Conservation (phyloP, 2,329 filamentous ascomycete species). For the Diaporthe amygdali region DNA sequence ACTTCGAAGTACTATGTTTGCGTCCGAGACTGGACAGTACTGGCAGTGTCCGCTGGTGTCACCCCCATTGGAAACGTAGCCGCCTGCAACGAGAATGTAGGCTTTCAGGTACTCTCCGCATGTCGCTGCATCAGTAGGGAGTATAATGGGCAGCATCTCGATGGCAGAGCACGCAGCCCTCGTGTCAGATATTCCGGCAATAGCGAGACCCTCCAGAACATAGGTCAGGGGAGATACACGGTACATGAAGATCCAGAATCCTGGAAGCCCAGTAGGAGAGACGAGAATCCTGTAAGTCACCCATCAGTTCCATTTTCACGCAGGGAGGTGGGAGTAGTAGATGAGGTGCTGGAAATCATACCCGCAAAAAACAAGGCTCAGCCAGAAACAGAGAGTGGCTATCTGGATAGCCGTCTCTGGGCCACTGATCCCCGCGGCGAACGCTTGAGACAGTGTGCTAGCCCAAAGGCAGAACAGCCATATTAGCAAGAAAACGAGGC, state of each 20-base stretch:
- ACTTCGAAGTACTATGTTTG: not conserved
- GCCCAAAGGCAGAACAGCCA: constrained; percentile 68
- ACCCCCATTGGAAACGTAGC: constrained; percentile 55
- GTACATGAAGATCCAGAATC: constrained; percentile 88
- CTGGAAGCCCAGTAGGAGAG: constrained; percentile 63
- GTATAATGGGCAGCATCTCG: constrained; percentile 71
- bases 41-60: constrained; percentile 54
- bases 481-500: constrained; percentile 67
- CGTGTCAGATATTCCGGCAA: constrained; percentile 71
- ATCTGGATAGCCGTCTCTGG: not conserved
- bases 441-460: constrained; percentile 46
- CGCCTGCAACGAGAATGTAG: constrained; percentile 56
- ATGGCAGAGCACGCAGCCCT: constrained; percentile 69
- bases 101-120: constrained; percentile 59
- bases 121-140: constrained; percentile 58
- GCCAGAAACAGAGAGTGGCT: not conserved
- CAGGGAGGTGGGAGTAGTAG: too few species aligned
- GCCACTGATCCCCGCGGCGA: not conserved
- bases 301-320: constrained; percentile 55
- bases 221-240: constrained; percentile 84
- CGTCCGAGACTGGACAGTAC: constrained; percentile 35
- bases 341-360: too few species aligned
- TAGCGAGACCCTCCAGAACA: constrained; percentile 75
- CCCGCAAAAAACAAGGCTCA: constrained; percentile 1
- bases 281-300: constrained; percentile 69